Evolutionary conservation across 2,329 filamentous ascomycete genomes (phyloP).

Genomic region (Hirsutella minnesotensis): DNA sequence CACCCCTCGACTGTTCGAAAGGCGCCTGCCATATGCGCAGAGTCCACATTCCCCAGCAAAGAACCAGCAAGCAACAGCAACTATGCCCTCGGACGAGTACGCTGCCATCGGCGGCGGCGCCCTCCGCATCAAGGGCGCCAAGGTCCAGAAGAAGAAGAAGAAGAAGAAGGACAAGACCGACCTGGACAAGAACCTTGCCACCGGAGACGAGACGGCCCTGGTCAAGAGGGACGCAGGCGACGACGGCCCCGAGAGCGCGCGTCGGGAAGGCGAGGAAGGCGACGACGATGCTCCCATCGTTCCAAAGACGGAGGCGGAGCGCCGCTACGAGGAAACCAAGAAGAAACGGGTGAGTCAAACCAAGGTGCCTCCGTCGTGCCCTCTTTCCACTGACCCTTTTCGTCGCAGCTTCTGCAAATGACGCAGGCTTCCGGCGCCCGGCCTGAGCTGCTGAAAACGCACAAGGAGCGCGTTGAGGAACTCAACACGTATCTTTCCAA

Average conservation of each 20-base stretch:
- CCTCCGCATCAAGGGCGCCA: conserved; percentile 74
- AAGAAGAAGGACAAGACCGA: conserved; percentile 39
- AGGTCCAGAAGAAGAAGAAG: conserved; percentile 51
- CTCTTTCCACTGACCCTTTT: neutral
- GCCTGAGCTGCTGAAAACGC: conserved; percentile 82
- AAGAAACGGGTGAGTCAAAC: conserved; percentile 57
- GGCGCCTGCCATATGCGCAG: too few species aligned
- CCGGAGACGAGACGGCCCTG: conserved; percentile 12
- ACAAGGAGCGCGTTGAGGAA: conserved; percentile 93
- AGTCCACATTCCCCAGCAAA: too few species aligned
- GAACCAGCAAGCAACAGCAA: neutral
- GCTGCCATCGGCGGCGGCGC: conserved; percentile 53
- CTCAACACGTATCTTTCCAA: conserved; percentile 87
- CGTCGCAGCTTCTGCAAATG: conserved; percentile 63
- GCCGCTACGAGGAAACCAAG: conserved; percentile 66
- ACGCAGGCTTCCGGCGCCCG: conserved; percentile 45
- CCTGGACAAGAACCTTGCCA: conserved; percentile 34
- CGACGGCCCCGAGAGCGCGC: conserved; percentile 10
- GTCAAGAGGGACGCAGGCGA: conserved; percentile 5
- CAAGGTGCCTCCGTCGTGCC: neutral
- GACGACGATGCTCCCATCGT: conserved; percentile 16
- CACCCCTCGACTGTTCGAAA: too few species aligned
- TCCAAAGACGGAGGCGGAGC: conserved; percentile 75
- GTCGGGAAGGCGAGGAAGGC: conserved; percentile 20
- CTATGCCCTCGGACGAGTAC: conserved; percentile 69